Conservation (phyloP, 345 rosid genomes). For the Linum lewisii region DNA sequence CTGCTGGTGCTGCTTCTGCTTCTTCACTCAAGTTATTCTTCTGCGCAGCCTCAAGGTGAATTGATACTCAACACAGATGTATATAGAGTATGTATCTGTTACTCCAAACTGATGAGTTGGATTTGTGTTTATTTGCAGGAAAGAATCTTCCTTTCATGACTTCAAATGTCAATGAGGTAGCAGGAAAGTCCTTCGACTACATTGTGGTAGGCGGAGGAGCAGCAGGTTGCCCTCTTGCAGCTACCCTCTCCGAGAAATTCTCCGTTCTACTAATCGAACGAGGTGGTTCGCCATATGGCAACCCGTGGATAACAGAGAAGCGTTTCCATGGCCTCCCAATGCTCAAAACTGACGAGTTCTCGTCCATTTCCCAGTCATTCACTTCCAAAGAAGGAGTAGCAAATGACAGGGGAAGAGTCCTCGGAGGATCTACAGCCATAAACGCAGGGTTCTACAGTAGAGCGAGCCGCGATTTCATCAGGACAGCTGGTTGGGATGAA, state of each 20-base stretch:
- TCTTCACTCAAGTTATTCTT: too few species aligned
- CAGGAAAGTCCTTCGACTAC: conserved; percentile 67
- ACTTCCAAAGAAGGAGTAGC: conserved; percentile 43
- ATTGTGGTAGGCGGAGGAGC: conserved; percentile 68
- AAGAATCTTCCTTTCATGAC: conserved; percentile 48
- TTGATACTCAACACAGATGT: too few species aligned
- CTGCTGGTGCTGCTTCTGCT: too few species aligned
- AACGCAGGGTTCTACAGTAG: conserved; percentile 72
- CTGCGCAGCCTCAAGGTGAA: conserved; percentile 17
- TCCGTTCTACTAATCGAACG: conserved; percentile 58
- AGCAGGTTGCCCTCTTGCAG: conserved; percentile 58
- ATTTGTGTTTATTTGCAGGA: conserved; percentile 20
- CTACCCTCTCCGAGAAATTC: conserved; percentile 52
- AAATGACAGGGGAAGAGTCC: conserved; percentile 49
- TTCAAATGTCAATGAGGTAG: conserved; percentile 37
- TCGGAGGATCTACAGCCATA: conserved; percentile 70
- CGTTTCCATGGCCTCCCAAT: conserved; percentile 39
- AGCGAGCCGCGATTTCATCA: conserved; percentile 48
- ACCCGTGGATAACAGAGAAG: conserved; percentile 37
- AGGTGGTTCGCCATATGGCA: conserved; percentile 58
- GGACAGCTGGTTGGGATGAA: conserved; percentile 48
- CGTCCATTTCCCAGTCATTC: conserved; percentile 56
- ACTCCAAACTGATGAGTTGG: conserved; percentile 22
- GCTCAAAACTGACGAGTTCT: conserved; percentile 43
- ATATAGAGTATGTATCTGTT: conserved; percentile 3